Evolutionary conservation across 2,329 filamentous ascomycete genomes (phyloP), one percentile per base, ranked within the genome.

Genomic region (Juglanconis oblonga): DNA sequence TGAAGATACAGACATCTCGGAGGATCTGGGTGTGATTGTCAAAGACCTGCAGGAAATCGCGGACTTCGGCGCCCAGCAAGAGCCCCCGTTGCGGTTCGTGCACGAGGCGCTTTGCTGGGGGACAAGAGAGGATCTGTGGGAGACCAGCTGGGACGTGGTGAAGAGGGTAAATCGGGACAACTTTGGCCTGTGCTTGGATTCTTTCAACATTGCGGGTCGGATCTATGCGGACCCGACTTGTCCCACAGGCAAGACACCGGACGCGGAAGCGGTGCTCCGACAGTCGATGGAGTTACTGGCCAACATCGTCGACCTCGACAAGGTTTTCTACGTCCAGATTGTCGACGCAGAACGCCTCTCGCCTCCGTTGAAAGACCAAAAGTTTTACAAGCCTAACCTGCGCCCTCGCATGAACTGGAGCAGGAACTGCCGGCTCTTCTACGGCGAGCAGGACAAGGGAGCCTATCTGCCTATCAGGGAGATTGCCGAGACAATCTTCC

Each of bases 41-140:
- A 71, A 76, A 1, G 90, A 93, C 65, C 77, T 92, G 40, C 76
- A 73, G 44, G 77, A 86, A 62, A 77, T 89, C 1, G 88, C 90
- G 0, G 88, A 93, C 60, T 74, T 92, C 61, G 90, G 88, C 0
- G 77, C 83, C 0, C 70, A 73, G 8, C 77, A 86, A 52, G 70
- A 72, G 1, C 85, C 86, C 0, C 76, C 77, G 1, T 80, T 93
- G 31, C 79, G 84, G 8, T 90, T 91, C 67, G 87, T 87, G 0
- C 93, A 91, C 71, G 91, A 95, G 72, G 84, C 83, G 8, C 77
- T 94, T 3, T 86, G 82, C 65, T 94, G 87, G 84, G 89, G 88
- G 9, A 91, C 88, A 0, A 80, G 85, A 55, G 77, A 87, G 60
- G 81, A 91, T 69, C 86, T 79, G 0, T 94, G 90, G 90, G 89